Conservation (phyloP, 2,329 filamentous ascomycete genomes). For the Colletotrichum musae region DNA sequence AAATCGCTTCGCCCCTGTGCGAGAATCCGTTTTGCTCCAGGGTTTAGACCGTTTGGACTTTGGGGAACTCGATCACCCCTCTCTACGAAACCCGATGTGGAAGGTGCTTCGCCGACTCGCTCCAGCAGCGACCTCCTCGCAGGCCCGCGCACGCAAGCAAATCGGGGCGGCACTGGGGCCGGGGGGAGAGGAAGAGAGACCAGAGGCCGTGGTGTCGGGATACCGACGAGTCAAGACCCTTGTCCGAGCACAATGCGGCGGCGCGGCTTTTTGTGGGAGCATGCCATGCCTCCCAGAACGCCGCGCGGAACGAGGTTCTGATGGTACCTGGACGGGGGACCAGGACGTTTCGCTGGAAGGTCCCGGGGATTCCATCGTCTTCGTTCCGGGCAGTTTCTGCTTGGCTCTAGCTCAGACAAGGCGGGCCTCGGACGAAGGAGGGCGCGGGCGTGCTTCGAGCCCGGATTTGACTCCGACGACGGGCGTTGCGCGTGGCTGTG, state of each 20-base stretch:
- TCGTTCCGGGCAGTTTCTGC: slow-evolving; percentile 16
- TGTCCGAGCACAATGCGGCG: slow-evolving; percentile 18
- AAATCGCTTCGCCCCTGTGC: neutral
- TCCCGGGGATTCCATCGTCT: slow-evolving; percentile 14
- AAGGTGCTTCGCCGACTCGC: slow-evolving; percentile 23
- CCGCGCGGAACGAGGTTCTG: neutral
- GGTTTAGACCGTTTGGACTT: neutral
- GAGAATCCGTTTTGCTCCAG: neutral
- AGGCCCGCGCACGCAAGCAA: neutral
- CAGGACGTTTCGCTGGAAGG: neutral
- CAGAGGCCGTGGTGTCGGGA: slow-evolving; percentile 6
- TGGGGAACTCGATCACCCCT: neutral
- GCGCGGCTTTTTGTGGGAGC: slow-evolving; percentile 32
- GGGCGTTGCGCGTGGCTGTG: neutral
- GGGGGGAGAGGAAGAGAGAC: neutral
- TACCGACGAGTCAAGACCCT: slow-evolving; percentile 34
- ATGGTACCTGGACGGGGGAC: neutral
- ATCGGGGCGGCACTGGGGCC: neutral
- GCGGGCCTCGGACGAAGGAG: slow-evolving; percentile 18
- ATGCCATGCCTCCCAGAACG: neutral
- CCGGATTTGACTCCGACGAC: slow-evolving; percentile 3
- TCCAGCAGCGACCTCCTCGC: neutral
- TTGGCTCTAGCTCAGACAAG: neutral
- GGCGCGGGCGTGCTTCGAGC: neutral
- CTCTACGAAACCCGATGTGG: slow-evolving; percentile 11